Base-by-base conservation (phyloP, 495 filamentous ascomycete species). In the Thozetella sp. region DNA sequence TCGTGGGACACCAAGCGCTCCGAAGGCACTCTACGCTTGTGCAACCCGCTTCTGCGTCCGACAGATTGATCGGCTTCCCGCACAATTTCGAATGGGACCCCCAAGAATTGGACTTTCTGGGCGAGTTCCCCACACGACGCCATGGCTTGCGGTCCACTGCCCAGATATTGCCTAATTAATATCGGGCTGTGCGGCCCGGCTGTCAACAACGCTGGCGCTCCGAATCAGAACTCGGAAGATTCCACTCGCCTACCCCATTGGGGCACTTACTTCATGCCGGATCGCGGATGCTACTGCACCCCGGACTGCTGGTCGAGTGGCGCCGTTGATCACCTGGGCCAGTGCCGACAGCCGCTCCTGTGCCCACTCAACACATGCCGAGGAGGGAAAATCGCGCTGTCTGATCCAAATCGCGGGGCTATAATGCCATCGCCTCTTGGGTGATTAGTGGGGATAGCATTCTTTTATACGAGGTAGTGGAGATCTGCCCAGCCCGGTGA, bases 131-230 rank as follows among this genome's bases (percentile, higher is more conserved):
- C 20, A n/a, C 43, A 20, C 10, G 43, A 11, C 11, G 9, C 3
- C 43, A 48, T 10, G n/a, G 11, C 12, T 48, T 10, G 20, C 43
- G 43, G 43, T n/a, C 6, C 43, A 48, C 43, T n/a, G n/a, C 43
- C 4, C 20, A 50, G 40, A 50, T 22, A 46, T 55, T 60, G 51
- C 53, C 43, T 51, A 66, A 66, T 66, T 66, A 62, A 66, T 62
- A 24, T n/a, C 58, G 24, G 66, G 66, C 66, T 64, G 57, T 57
- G 61, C 66, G 66, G 66, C 60, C 66, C 66, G 66, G 58, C 51
- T 40, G n/a, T n/a, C 55, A 25, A 46, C 34, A 53, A 12, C 54
- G 40, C n/a, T 23, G 26, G 23, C 25, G 2, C 43, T 19, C 52
- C 51, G 40, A 51, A 51, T 51, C 19, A 54, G 46, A 25, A 30